Evolutionary conservation across 2,329 filamentous ascomycete genomes (phyloP), one percentile per base, ranked within the genome.

Genomic region (Colletotrichum ledebouriae): DNA sequence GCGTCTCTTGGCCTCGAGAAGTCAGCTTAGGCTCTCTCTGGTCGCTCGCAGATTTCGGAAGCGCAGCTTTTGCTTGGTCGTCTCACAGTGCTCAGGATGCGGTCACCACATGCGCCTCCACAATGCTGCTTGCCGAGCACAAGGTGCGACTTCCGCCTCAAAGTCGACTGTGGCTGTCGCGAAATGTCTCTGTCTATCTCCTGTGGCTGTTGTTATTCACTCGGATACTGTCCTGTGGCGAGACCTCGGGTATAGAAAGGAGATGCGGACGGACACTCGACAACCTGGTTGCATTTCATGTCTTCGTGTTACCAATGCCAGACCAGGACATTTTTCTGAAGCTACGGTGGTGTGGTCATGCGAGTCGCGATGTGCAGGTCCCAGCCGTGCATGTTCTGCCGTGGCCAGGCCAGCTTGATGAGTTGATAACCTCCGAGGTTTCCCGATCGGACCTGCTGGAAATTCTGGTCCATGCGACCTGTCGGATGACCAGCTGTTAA

Each of bases 121-220:
- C 17, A 10, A 9, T 10, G n/a, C 34, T 39, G 29, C 29, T 29
- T 53, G 0, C 53, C 55, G n/a, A 17, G 33, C 13, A 56, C 39
- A 52, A 55, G 39, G 59, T 33, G 52, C 17, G 22, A 52, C 15
- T 25, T 11, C 42, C 17, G 34, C 33, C 46, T 15, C 4, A 25
- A 6, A 15, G 41, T 25, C 41, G n/a, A 67, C 13, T 37, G 61
- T 65, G 55, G 53, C 65, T 53, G 60, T 53, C 50, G 41, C 61
- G 65, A 33, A 49, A 59, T 59, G 65, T 68, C 60, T 68, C 47
- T 59, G 47, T 49, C 25, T 17, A 56, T 33, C 39, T 39, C 10
- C 41, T 55, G 59, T 49, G 25, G 25, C 11, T 11, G 59, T 20
- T 9, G 33, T 56, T 25, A 2, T 3, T 2, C 33, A 20, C 3